Percentiles rank a stretch among this genome's conserved stretches.
phyloP scores from a whole-genome alignment of 148 eudicot species.

The Cornus controversa region DNA sequence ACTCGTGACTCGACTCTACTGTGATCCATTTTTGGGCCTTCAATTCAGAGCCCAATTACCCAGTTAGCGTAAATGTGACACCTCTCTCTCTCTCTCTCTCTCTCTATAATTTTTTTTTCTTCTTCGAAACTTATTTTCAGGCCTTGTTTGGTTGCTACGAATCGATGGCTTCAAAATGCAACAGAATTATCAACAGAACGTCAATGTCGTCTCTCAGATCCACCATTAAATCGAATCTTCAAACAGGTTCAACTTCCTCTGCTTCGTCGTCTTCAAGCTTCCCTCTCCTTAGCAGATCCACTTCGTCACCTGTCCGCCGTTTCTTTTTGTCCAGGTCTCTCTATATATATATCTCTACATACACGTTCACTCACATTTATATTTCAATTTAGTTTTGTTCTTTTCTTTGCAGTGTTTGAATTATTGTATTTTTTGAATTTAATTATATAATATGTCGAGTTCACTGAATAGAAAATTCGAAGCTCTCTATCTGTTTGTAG shows the following conservation, averaged over 20 bases:
- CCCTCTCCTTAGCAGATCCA: slow-evolving; percentile 24
- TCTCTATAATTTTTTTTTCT: not conserved
- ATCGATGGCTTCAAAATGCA: slow-evolving; percentile 67
- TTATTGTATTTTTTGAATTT: no score
- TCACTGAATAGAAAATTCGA: no score
- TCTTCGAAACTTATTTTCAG: no score
- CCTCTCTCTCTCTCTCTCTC: no score
- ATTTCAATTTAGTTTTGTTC: not conserved
- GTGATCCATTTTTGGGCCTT: no score
- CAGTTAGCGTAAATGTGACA: not conserved
- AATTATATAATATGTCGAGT: no score
- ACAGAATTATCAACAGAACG: slow-evolving; percentile 45
- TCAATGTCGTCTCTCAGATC: slow-evolving; percentile 51
- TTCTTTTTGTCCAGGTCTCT: slow-evolving; percentile 48
- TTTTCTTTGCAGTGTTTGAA: not conserved
- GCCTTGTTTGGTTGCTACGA: not conserved
- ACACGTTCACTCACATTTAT: not conserved
- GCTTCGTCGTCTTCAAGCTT: slow-evolving; percentile 21
- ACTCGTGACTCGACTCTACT: no score
- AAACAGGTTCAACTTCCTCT: slow-evolving; percentile 8
- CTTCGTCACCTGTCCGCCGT: slow-evolving; percentile 36
- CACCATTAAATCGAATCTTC: slow-evolving; percentile 30
- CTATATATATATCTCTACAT: no score
- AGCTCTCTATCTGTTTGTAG: no score
- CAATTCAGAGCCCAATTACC: not conserved